Percentiles rank a stretch among this genome's conserved stretches.
phyloP scores from a whole-genome alignment of 176 grass and related monocot species.

The Oryza meyeriana region DNA sequence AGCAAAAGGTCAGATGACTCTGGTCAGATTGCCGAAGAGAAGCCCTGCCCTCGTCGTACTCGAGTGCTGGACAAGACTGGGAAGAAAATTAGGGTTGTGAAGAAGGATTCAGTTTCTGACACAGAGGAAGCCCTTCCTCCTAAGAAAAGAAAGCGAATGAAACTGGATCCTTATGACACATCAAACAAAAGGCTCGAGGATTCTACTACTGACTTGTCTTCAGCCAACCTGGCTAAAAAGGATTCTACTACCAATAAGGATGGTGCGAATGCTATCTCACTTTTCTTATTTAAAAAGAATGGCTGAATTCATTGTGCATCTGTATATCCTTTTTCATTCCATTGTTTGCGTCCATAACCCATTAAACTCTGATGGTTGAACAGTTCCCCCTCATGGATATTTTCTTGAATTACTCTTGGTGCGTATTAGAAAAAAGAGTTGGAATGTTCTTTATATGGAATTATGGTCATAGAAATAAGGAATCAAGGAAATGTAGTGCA shows the following conservation, averaged over 20 bases:
- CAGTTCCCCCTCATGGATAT: background rate
- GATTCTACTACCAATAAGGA: conserved; percentile 44
- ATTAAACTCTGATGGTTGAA: background rate
- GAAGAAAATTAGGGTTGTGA: conserved; percentile 68
- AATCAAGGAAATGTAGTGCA: conserved; percentile 6
- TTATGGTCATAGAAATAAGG: background rate
- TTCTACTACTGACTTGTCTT: too few species aligned
- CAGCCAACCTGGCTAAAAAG: too few species aligned
- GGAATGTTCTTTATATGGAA: background rate
- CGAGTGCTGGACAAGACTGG: conserved; percentile 69
- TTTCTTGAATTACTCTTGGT: background rate
- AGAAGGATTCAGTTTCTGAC: conserved; percentile 46
- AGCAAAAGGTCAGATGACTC: conserved; percentile 38
- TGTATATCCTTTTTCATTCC: background rate
- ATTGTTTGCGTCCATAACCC: background rate
- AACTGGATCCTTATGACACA: conserved; percentile 71
- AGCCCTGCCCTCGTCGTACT: conserved; percentile 32
- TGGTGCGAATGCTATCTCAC: conserved; percentile 33
- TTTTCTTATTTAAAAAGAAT: background rate
- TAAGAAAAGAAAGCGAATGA: conserved; percentile 82
- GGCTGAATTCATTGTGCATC: background rate
- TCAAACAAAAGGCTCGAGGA: conserved; percentile 93
- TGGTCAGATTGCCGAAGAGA: conserved; percentile 36
- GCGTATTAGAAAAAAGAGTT: background rate
- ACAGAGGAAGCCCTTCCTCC: conserved; percentile 44